Conservation (phyloP, 2,329 filamentous ascomycete genomes). For the Aspergillus floridensis region DNA sequence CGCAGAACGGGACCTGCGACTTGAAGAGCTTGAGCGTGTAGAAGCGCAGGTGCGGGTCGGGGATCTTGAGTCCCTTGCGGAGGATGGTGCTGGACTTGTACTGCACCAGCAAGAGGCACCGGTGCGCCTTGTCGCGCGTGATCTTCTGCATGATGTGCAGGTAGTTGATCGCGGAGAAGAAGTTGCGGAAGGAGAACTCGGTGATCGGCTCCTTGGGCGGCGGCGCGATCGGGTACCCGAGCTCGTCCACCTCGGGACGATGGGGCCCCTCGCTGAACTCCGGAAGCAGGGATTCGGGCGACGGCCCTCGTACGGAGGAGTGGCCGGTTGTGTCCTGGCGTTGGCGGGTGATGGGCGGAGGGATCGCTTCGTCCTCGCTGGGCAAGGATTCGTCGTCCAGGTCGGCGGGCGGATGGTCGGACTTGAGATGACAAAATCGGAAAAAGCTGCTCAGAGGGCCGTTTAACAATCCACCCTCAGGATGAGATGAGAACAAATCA, state of each 20-base stretch:
- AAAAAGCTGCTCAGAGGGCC: slow-evolving; percentile 66
- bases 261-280: slow-evolving; percentile 29
- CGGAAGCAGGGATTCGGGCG: slow-evolving; percentile 25
- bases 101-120: slow-evolving; percentile 87
- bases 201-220: slow-evolving; percentile 72
- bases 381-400: slow-evolving; percentile 31
- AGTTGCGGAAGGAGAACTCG: slow-evolving; percentile 87
- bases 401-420: slow-evolving; percentile 54
- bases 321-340: slow-evolving; percentile 33
- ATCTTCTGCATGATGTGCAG: slow-evolving; percentile 96
- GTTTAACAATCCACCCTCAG: slow-evolving; percentile 7
- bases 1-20: slow-evolving; percentile 96
- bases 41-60: slow-evolving; percentile 79
- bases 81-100: slow-evolving; percentile 94
- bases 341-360: slow-evolving; percentile 74
- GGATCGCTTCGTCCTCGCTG: slow-evolving; percentile 70
- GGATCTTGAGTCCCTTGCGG: slow-evolving; percentile 85
- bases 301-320: slow-evolving; percentile 25
- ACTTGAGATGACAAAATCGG: slow-evolving; percentile 76
- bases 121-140: slow-evolving; percentile 91
- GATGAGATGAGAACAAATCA: not conserved
- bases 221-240: slow-evolving; percentile 72
- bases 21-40: slow-evolving; percentile 99
- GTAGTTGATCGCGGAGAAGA: slow-evolving; percentile 93
- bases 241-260: slow-evolving; percentile 71